A percentile compares a stretch with the other conserved stretches of the same genome.
Conservation (phyloP, 441 rosid species). For the Croton laevigatus region DNA sequence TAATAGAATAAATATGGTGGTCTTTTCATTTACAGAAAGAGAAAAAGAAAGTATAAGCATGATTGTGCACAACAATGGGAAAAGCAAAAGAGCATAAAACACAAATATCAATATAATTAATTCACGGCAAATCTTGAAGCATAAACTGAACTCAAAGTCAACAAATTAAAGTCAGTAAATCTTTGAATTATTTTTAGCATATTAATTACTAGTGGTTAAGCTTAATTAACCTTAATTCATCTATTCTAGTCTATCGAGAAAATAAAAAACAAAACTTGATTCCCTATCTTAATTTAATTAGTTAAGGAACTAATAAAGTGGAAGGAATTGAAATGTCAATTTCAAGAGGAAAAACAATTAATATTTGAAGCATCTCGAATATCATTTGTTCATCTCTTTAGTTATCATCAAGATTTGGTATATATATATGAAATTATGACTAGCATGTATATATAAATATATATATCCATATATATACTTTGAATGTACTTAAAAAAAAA, state of each 20-base stretch:
- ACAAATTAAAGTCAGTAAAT: too few relatives aligned
- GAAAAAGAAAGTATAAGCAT: not conserved
- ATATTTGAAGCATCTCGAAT: constrained; percentile 30
- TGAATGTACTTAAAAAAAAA: constrained; percentile 33
- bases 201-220: too few relatives aligned
- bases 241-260: not conserved
- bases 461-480: constrained; percentile 2
- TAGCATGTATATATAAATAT: not conserved
- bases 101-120: too few relatives aligned
- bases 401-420: constrained; percentile 35
- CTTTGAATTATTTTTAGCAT: too few relatives aligned
- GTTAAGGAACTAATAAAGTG: constrained; percentile 18
- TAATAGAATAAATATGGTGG: not conserved
- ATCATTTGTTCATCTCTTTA: constrained; percentile 22
- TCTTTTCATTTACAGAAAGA: not conserved
- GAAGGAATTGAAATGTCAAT: constrained; percentile 24
- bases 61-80: not conserved
- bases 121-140: too few relatives aligned
- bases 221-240: too few relatives aligned
- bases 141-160: too few relatives aligned
- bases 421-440: constrained; percentile 12
- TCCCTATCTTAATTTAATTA: constrained; percentile 17
- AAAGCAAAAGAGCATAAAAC: not conserved
- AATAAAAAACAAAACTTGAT: constrained; percentile 21
- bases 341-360: constrained; percentile 18